Conservation (phyloP, 768 basidiomycete species). For the Trichaptum fuscoviolaceum region DNA sequence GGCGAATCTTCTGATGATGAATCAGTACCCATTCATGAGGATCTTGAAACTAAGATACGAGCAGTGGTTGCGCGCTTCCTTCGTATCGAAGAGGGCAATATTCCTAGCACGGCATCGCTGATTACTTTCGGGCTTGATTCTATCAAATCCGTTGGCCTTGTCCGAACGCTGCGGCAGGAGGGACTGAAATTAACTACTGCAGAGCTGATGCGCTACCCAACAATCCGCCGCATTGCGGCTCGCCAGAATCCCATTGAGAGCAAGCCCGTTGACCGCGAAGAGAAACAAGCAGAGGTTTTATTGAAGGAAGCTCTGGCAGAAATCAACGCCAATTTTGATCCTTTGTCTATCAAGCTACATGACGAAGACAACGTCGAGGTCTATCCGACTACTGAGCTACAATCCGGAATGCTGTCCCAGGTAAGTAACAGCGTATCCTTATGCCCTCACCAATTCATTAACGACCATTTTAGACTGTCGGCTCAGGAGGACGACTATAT, state of each 20-base stretch:
- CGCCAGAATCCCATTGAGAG: background rate
- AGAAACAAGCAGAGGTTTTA: slow-evolving; percentile 13
- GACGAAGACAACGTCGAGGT: slow-evolving; percentile 27
- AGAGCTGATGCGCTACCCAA: slow-evolving; percentile 30
- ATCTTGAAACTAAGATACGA: background rate
- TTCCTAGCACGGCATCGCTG: slow-evolving; percentile 25
- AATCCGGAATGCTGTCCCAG: slow-evolving; percentile 47
- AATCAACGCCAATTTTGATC: background rate
- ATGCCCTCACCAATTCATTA: slow-evolving; percentile 1
- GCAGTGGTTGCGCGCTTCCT: background rate
- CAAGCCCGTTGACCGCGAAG: background rate
- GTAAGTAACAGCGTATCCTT: slow-evolving; percentile 18
- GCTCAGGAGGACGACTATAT: slow-evolving; percentile 25
- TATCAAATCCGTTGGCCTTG: slow-evolving; percentile 40
- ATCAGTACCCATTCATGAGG: background rate
- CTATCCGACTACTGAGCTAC: slow-evolving; percentile 39
- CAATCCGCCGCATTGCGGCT: slow-evolving; percentile 6
- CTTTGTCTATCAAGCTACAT: slow-evolving; percentile 16
- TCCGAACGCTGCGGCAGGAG: slow-evolving; percentile 27
- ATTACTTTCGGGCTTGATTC: slow-evolving; percentile 44
- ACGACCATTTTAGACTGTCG: slow-evolving; percentile 20
- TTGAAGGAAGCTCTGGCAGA: slow-evolving; percentile 12
- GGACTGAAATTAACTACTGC: slow-evolving; percentile 30
- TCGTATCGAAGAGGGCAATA: background rate
- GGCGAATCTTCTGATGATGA: background rate